Conservation (phyloP, 1,284 basidiomycete genomes). For the Stygiomarasmius scandens region DNA sequence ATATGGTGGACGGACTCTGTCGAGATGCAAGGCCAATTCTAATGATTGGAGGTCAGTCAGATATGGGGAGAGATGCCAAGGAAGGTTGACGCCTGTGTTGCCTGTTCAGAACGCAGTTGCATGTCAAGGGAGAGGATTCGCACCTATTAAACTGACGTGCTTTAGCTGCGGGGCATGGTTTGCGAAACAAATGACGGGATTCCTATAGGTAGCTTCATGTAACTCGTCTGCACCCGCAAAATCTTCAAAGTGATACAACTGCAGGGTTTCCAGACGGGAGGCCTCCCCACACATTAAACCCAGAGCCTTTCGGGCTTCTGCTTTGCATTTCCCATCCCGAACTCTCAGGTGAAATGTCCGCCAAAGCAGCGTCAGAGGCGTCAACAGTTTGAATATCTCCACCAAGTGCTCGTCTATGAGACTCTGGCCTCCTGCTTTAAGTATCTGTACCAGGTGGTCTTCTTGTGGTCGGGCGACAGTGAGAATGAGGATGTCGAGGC, state of each 20-base stretch:
- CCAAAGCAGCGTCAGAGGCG: conserved; percentile 53
- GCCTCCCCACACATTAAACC: conserved; percentile 47
- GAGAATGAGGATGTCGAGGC: conserved; percentile 59
- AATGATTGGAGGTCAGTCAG: conserved; percentile 50
- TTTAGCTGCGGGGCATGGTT: conserved; percentile 50
- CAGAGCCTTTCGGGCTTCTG: conserved; percentile 50
- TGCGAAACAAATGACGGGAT: conserved; percentile 56
- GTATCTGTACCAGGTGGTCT: conserved; percentile 46
- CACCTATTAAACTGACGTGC: conserved; percentile 61
- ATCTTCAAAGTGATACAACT: conserved; percentile 66
- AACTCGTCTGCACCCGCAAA: conserved; percentile 52
- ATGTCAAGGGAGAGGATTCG: too few relatives aligned
- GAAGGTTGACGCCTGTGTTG: conserved; percentile 66
- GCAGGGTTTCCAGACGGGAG: conserved; percentile 54
- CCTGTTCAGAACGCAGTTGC: too few relatives aligned
- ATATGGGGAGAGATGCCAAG: conserved; percentile 57
- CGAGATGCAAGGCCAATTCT: conserved; percentile 61
- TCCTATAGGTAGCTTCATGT: conserved; percentile 54
- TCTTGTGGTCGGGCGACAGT: conserved; percentile 48
- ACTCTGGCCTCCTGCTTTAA: not conserved
- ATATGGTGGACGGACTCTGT: conserved; percentile 58
- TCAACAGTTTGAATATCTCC: conserved; percentile 51
- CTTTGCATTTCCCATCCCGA: conserved; percentile 57
- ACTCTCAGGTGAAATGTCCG: conserved; percentile 60
- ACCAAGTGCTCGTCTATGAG: conserved; percentile 45